Evolutionary conservation across 139 green algal genomes (phyloP).

Genomic region (Tetradesmus obliquus): DNA sequence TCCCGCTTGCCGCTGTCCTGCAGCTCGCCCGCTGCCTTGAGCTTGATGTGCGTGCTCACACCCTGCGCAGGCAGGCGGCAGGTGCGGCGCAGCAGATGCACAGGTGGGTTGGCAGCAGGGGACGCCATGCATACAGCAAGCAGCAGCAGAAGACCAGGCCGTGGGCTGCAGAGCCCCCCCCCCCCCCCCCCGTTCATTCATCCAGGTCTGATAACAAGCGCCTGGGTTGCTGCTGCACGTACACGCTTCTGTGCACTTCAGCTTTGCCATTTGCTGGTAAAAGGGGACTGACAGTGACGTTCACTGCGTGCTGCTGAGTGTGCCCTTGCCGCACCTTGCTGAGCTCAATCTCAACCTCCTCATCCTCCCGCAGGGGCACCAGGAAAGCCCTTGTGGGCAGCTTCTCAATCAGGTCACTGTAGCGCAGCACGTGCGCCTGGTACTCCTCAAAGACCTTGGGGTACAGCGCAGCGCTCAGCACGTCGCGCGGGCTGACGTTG

Average conservation of each 20-base stretch:
- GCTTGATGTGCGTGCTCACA: slow-evolving; percentile 71
- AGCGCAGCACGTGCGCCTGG: slow-evolving; percentile 68
- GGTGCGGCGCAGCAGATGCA: background rate
- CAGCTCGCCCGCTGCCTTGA: slow-evolving; percentile 86
- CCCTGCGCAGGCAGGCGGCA: slow-evolving; percentile 5
- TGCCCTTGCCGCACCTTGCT: slow-evolving; percentile 41
- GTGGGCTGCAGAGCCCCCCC: too few species aligned
- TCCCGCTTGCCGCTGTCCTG: slow-evolving; percentile 81
- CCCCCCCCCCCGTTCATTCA: too few species aligned
- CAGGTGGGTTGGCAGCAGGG: background rate
- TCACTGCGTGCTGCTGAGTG: too few species aligned
- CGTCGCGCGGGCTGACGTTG: slow-evolving; percentile 75
- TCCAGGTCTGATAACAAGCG: too few species aligned
- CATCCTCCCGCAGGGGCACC: slow-evolving; percentile 86
- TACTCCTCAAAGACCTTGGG: slow-evolving; percentile 91
- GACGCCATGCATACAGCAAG: background rate
- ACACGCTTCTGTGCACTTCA: too few species aligned
- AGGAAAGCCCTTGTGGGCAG: slow-evolving; percentile 93
- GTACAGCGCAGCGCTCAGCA: slow-evolving; percentile 89
- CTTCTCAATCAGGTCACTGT: slow-evolving; percentile 78
- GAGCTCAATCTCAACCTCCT: slow-evolving; percentile 87
- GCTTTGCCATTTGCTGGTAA: too few species aligned
- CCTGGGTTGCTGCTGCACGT: too few species aligned
- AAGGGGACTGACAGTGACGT: too few species aligned
- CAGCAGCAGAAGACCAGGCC: background rate